phyloP scores from a whole-genome alignment of 371 early-diverging fungal species.

The Haplosporangium sp. region DNA sequence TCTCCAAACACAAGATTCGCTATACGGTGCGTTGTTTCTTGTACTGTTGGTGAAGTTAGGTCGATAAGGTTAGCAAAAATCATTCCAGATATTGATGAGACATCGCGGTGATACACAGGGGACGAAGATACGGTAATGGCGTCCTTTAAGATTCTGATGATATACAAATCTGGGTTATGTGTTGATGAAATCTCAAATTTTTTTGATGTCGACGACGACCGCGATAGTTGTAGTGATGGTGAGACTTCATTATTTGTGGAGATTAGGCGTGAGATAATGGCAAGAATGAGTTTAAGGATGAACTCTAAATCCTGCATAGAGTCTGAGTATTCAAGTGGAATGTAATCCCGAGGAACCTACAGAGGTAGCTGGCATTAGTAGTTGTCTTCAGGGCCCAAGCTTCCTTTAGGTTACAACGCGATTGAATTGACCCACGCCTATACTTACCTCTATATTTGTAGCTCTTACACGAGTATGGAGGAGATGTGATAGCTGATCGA shows the following conservation, averaged over 20 bases:
- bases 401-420: neutral
- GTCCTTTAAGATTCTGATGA: constrained; percentile 59
- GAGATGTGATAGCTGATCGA: constrained; percentile 39
- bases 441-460: constrained; percentile 45
- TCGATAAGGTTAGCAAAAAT: constrained; percentile 54
- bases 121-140: constrained; percentile 60
- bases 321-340: constrained; percentile 33
- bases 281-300: constrained; percentile 50
- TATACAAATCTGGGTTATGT: constrained; percentile 43
- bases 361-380: neutral
- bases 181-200: constrained; percentile 32
- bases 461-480: constrained; percentile 34
- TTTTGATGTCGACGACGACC: neutral
- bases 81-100: constrained; percentile 53
- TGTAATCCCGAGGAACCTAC: constrained; percentile 35
- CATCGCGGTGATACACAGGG: constrained; percentile 58
- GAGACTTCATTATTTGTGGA: constrained; percentile 3
- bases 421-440: neutral
- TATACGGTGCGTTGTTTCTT: constrained; percentile 33
- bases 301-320: constrained; percentile 51
- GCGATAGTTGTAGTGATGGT: neutral
- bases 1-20: constrained; percentile 40
- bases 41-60: constrained; percentile 36
- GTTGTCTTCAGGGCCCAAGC: neutral
- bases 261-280: constrained; percentile 51